phyloP scores from a whole-genome alignment of 352 stramenopile genomes.

The Phytophthora pistaciae region DNA sequence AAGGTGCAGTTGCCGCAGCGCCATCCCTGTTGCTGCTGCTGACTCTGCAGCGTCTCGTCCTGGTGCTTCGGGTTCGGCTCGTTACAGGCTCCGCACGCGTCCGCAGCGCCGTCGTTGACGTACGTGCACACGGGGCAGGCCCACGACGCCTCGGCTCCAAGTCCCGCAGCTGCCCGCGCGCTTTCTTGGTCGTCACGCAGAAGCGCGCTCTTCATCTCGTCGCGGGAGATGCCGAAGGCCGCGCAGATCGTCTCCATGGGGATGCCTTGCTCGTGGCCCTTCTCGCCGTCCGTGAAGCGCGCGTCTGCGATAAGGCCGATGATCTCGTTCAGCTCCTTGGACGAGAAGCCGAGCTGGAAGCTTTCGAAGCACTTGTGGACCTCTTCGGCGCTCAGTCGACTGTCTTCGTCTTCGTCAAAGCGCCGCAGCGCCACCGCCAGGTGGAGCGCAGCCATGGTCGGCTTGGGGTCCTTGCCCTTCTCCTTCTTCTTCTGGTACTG shows the following conservation, averaged over 20 bases:
- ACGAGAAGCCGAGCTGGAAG: conserved; percentile 87
- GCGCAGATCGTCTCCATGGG: conserved; percentile 77
- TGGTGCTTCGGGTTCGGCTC: conserved; percentile 64
- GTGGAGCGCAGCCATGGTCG: conserved; percentile 43
- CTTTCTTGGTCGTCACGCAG: conserved; percentile 52
- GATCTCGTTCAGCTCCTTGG: conserved; percentile 86
- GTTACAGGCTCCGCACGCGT: conserved; percentile 64
- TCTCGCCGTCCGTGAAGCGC: conserved; percentile 46
- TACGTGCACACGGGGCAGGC: conserved; percentile 84
- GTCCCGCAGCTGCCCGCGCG: conserved; percentile 16
- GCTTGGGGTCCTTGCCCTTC: conserved; percentile 41
- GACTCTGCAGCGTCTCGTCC: conserved; percentile 32
- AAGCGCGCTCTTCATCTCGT: conserved; percentile 68
- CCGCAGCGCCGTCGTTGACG: conserved; percentile 57
- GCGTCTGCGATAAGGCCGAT: conserved; percentile 78
- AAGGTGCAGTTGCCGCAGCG: conserved; percentile 89
- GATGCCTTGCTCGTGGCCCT: conserved; percentile 45
- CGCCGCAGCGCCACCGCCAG: conserved; percentile 65
- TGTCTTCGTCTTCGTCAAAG: conserved; percentile 82
- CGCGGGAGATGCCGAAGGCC: conserved; percentile 66
- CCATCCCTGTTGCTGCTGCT: conserved; percentile 69
- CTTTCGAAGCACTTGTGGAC: conserved; percentile 88
- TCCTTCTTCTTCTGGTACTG: conserved; percentile 53
- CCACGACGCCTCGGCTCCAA: conserved; percentile 50
- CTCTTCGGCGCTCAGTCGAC: conserved; percentile 70